phyloP scores from a whole-genome alignment of 1,284 basidiomycete species.

The Trichosporon sp. region DNA sequence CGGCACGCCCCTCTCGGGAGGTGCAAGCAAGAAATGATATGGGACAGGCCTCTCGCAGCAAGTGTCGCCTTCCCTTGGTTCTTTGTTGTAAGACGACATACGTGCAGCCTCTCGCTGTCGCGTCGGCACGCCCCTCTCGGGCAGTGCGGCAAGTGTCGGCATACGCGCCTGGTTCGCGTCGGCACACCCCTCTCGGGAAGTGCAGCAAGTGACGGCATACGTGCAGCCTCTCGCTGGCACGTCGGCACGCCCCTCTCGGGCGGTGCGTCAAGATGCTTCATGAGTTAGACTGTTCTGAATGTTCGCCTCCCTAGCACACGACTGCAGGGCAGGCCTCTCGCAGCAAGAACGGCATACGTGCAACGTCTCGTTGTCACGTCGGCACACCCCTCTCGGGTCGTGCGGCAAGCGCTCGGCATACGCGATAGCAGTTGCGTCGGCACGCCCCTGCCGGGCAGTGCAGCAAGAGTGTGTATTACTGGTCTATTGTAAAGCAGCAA shows the following conservation, averaged over 20 bases:
- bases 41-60: conserved; percentile 6
- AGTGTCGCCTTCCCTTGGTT: conserved; percentile 2
- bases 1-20: too few species aligned
- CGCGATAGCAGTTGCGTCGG: background rate
- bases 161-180: background rate
- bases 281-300: background rate
- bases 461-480: background rate
- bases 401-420: conserved; percentile 1
- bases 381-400: conserved; percentile 1
- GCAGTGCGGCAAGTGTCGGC: conserved; percentile 5
- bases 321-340: background rate
- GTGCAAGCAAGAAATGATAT: too few species aligned
- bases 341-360: conserved; percentile 1
- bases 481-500: too few species aligned
- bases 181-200: conserved; percentile 3
- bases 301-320: background rate
- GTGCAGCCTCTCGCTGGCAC: background rate
- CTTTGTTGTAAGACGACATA: background rate
- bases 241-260: conserved; percentile 14
- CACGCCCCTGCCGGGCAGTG: conserved; percentile 12
- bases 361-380: background rate
- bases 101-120: background rate
- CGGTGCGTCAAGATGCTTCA: background rate
- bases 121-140: conserved; percentile 7
- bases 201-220: conserved; percentile 3